Evolutionary conservation across 2,329 filamentous ascomycete genomes (phyloP).

Genomic region (Arthroderma sp.): DNA sequence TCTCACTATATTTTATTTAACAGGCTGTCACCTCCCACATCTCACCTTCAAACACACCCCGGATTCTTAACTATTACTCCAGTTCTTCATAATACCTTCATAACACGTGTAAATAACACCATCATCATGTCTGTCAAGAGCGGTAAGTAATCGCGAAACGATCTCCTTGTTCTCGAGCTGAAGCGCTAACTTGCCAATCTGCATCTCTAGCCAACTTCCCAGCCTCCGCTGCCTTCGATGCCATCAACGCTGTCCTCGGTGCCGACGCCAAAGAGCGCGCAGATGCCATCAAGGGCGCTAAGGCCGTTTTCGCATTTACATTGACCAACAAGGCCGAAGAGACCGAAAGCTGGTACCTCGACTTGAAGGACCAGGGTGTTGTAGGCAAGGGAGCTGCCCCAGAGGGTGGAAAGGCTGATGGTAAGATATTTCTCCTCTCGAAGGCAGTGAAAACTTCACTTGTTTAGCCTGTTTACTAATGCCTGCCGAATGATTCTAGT

Average conservation of each 20-base stretch:
- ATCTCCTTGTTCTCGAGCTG: not conserved
- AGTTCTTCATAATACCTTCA: too few species aligned
- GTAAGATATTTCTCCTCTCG: slow-evolving; percentile 35
- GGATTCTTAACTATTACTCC: too few species aligned
- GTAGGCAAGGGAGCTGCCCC: slow-evolving; percentile 63
- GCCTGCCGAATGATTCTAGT: slow-evolving; percentile 39
- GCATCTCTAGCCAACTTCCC: slow-evolving; percentile 59
- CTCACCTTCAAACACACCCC: too few species aligned
- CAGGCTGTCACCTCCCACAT: not conserved
- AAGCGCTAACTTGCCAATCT: slow-evolving; percentile 1
- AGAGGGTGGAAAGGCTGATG: slow-evolving; percentile 63
- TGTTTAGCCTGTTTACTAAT: slow-evolving; percentile 2
- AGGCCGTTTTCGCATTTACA: slow-evolving; percentile 78
- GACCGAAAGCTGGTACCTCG: slow-evolving; percentile 82
- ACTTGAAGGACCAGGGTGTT: slow-evolving; percentile 78
- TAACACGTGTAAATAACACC: not conserved
- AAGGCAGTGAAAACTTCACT: not conserved
- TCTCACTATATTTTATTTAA: not conserved
- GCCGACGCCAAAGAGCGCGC: slow-evolving; percentile 60
- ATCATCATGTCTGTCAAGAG: slow-evolving; percentile 59
- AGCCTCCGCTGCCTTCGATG: slow-evolving; percentile 80
- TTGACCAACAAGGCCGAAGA: slow-evolving; percentile 77
- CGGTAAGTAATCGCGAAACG: slow-evolving; percentile 37
- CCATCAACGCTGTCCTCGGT: slow-evolving; percentile 61
- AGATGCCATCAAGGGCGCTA: slow-evolving; percentile 78